Base-by-base conservation (phyloP, 208 protist genomes). In the Histomonas meleagridis region DNA sequence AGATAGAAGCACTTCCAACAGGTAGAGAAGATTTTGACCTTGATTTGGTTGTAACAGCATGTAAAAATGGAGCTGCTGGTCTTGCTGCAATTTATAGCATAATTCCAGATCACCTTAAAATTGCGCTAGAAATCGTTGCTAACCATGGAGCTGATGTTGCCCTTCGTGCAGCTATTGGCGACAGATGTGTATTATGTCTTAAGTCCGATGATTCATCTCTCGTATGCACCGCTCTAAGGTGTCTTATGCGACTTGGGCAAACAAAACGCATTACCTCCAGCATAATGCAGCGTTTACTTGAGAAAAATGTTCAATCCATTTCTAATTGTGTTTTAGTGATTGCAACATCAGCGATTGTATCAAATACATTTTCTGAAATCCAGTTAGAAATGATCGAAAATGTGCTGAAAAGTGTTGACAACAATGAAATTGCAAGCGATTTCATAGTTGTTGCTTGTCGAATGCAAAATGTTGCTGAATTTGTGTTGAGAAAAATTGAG, bases 61-160 rank as follows among this genome's bases (percentile, higher is more conserved):
- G 76, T 38, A 86, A 40, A 46, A 86, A 86, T 35, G 76, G 76
- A 86, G 18, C 55, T 55, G 23, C 23, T 86, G 46, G 32, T 57
- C 18, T 86, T 21, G 76, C 35, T 38, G 76, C 46, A 16, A 32
- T 86, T 55, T 86, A 86, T 86, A 32, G 16, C 21, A 38, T 16
- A 5, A 12, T 0, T 28, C 46, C 7, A 16, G 7, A 86, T 4
- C 43, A 51, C 21, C 18, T 86, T 18, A 86, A 86, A 86, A 14
- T 86, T 86, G 76, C 76, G 14, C 32, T 86, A 7, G 76, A 86
- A 86, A 46, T 55, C 38, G 76, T 86, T 55, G 76, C 76, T 12
- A 48, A 86, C 32, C 3, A 48, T 55, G 76, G 76, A 5, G 76
- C 32, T 2, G 23, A 51, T 16, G 35, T 51, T 35, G 3, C 5